A percentile compares a stretch with the other conserved stretches of the same genome.
Evolutionary conservation across 768 basidiomycete species (phyloP).

Genomic region (Russula earlei): DNA sequence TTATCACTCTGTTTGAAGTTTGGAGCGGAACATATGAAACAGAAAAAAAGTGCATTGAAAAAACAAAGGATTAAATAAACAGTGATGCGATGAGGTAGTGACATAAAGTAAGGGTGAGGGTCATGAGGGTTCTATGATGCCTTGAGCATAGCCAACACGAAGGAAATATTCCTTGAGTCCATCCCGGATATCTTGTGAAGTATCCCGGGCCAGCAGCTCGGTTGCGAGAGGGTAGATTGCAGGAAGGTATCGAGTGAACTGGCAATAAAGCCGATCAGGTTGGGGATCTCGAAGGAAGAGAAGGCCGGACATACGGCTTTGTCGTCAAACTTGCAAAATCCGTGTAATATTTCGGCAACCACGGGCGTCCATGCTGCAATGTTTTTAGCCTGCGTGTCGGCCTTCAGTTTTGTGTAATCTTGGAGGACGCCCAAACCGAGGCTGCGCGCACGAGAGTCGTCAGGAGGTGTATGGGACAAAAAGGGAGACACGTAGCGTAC

Average conservation of each 20-base stretch:
- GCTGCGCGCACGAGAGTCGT: conserved; percentile 33
- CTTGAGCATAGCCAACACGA: conserved; percentile 64
- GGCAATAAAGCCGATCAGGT: conserved; percentile 3
- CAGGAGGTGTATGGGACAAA: not conserved
- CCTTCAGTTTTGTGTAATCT: conserved; percentile 82
- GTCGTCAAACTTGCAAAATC: conserved; percentile 83
- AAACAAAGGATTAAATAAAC: conserved; percentile 1
- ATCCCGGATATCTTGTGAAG: conserved; percentile 73
- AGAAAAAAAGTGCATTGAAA: not conserved
- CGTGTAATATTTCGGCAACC: conserved; percentile 87
- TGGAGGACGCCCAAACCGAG: conserved; percentile 80
- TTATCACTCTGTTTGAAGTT: not conserved
- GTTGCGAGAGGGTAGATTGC: conserved; percentile 86
- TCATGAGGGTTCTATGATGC: conserved; percentile 51
- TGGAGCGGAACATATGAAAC: not conserved
- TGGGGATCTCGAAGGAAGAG: not conserved
- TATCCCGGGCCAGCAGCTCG: conserved; percentile 74
- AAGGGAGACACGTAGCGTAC: conserved; percentile 30
- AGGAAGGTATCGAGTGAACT: conserved; percentile 86
- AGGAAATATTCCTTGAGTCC: conserved; percentile 72
- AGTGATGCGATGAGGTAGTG: not conserved
- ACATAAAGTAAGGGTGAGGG: not conserved
- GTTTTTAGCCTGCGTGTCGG: conserved; percentile 90
- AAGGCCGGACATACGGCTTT: conserved; percentile 57
- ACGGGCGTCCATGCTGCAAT: conserved; percentile 99